Evolutionary conservation across 495 filamentous ascomycete species (phyloP).

Genomic region (Talaromyces nanjingensis): DNA sequence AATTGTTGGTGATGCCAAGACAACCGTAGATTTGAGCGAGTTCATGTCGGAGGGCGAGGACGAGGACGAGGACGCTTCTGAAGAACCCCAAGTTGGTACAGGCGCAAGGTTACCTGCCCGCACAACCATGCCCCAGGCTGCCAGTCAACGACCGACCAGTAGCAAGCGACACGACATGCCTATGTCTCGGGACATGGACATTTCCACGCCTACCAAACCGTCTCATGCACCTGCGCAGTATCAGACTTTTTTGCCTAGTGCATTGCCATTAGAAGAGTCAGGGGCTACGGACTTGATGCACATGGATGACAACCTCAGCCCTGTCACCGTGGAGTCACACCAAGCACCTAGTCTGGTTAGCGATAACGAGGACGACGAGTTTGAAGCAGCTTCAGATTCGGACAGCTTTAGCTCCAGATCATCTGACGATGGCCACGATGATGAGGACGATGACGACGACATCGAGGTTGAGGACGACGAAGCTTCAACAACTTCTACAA

Average conservation of each 20-base stretch:
- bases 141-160: slow-evolving; percentile 43
- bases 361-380: slow-evolving; percentile 74
- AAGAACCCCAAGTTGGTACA: slow-evolving; percentile 13
- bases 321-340: slow-evolving; percentile 72
- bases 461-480: slow-evolving; percentile 50
- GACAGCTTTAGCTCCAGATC: slow-evolving; percentile 27
- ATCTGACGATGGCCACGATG: slow-evolving; percentile 34
- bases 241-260: slow-evolving; percentile 15
- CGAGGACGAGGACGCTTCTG: slow-evolving; percentile 15
- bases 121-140: slow-evolving; percentile 47
- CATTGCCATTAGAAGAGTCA: slow-evolving; percentile 27
- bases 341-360: slow-evolving; percentile 78
- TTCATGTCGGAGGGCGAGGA: slow-evolving; percentile 26
- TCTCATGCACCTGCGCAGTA: slow-evolving; percentile 27
- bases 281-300: slow-evolving; percentile 46
- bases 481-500: slow-evolving; percentile 26
- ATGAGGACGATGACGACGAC: slow-evolving; percentile 42
- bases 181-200: slow-evolving; percentile 22
- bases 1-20: slow-evolving; percentile 33
- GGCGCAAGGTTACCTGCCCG: slow-evolving; percentile 46
- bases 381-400: slow-evolving; percentile 43
- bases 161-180: slow-evolving; percentile 43
- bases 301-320: slow-evolving; percentile 57
- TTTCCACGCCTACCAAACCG: slow-evolving; percentile 25
- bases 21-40: slow-evolving; percentile 18